Evolutionary conservation across 345 rosid genomes (phyloP).

Genomic region (Gossypium bickii): DNA sequence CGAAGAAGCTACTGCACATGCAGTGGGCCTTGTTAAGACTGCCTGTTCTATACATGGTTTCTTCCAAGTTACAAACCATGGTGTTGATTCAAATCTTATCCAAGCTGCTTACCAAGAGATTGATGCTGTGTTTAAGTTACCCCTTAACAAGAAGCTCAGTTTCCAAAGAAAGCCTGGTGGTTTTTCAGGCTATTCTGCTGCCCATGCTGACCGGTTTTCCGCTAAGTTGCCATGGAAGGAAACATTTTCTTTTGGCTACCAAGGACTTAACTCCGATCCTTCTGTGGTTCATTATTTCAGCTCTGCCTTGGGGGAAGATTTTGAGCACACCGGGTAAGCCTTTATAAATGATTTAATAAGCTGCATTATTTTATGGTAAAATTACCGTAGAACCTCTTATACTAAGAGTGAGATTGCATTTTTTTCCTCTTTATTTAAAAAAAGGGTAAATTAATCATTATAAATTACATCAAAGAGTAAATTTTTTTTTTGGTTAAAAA

Average conservation of each 20-base stretch:
- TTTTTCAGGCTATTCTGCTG: constrained; percentile 43
- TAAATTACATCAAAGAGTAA: too few species aligned
- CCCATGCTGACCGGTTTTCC: constrained; percentile 46
- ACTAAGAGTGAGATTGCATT: too few species aligned
- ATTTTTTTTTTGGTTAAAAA: too few species aligned
- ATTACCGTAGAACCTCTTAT: too few species aligned
- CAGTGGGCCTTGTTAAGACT: constrained; percentile 30
- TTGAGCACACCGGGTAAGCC: constrained; percentile 40
- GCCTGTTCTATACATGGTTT: constrained; percentile 57
- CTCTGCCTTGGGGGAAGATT: constrained; percentile 37
- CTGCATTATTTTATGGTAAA: too few species aligned
- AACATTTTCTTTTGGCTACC: constrained; percentile 41
- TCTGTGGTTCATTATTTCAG: constrained; percentile 40
- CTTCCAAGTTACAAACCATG: constrained; percentile 57
- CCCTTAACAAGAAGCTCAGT: constrained; percentile 35
- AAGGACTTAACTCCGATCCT: constrained; percentile 12
- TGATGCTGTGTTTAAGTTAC: constrained; percentile 38
- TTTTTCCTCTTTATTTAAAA: too few species aligned
- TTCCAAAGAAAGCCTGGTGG: constrained; percentile 32
- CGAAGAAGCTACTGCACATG: constrained; percentile 25
- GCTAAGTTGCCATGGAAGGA: constrained; percentile 69
- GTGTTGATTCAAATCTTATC: constrained; percentile 36
- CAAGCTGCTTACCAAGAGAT: constrained; percentile 29
- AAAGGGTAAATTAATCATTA: too few species aligned
- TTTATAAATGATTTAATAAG: not conserved